A percentile compares a stretch with the other conserved stretches of the same genome.
Evolutionary conservation across 1,284 basidiomycete genomes (phyloP).

Genomic region (Ganoderma meredithae): DNA sequence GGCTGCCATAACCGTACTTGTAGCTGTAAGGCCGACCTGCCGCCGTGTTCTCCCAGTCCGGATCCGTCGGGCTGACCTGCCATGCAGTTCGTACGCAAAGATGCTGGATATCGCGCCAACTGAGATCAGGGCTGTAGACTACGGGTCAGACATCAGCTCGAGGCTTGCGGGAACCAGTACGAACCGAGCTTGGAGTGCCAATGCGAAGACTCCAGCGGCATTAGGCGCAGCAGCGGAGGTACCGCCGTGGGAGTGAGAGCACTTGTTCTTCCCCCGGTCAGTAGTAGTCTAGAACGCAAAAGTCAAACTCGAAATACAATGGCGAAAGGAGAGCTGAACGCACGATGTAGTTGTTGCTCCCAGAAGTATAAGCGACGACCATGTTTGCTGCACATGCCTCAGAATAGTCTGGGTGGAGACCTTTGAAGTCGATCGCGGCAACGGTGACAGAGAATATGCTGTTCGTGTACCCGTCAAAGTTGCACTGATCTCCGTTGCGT

Average conservation of each 20-base stretch:
- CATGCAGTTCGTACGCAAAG: slow-evolving; percentile 84
- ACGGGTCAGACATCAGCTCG: slow-evolving; percentile 18
- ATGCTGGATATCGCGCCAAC: slow-evolving; percentile 97
- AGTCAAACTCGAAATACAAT: slow-evolving; percentile 9
- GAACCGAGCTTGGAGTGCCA: slow-evolving; percentile 86
- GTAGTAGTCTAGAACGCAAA: slow-evolving; percentile 80
- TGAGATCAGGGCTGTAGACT: slow-evolving; percentile 80
- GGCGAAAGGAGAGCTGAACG: slow-evolving; percentile 42
- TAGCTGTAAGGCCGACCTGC: slow-evolving; percentile 89
- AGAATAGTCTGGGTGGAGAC: slow-evolving; percentile 96
- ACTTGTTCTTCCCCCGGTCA: slow-evolving; percentile 88
- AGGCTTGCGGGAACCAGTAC: slow-evolving; percentile 35
- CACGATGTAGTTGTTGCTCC: slow-evolving; percentile 93
- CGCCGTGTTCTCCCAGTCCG: slow-evolving; percentile 93
- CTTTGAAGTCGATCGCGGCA: slow-evolving; percentile 91
- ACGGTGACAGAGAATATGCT: slow-evolving; percentile 97
- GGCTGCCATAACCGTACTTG: slow-evolving; percentile 95
- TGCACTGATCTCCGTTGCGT: slow-evolving; percentile 93
- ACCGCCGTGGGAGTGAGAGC: slow-evolving; percentile 89
- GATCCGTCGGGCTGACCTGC: slow-evolving; percentile 88
- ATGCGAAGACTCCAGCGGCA: slow-evolving; percentile 89
- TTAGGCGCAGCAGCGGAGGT: slow-evolving; percentile 98
- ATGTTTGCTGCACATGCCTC: slow-evolving; percentile 98
- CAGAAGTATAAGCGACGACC: slow-evolving; percentile 95
- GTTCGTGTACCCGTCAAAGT: slow-evolving; percentile 99